Conservation (phyloP, 495 filamentous ascomycete genomes). For the Jackrogersella multiformis region DNA sequence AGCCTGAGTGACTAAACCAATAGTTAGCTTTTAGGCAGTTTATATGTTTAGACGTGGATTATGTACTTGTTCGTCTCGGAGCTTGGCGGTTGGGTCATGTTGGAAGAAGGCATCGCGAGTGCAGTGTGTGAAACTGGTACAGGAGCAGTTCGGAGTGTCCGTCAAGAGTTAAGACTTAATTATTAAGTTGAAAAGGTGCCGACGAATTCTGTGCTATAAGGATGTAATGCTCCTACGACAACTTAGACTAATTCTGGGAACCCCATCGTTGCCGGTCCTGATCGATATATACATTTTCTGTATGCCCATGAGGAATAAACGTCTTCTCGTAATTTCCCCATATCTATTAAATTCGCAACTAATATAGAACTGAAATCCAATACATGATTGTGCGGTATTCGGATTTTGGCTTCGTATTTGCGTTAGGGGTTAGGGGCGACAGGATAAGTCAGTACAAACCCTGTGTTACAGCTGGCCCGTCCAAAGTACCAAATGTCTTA, state of each 20-base stretch:
- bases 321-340: background rate
- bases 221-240: no score
- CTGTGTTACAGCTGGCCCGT: background rate
- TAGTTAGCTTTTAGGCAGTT: background rate
- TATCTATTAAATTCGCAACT: background rate
- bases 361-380: background rate
- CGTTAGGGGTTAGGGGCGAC: background rate
- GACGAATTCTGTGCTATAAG: no score
- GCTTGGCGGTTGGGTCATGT: background rate
- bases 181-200: background rate
- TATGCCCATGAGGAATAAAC: background rate
- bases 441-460: background rate
- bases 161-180: background rate
- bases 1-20: background rate
- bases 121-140: background rate
- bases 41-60: background rate
- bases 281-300: background rate
- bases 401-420: background rate
- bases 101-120: background rate
- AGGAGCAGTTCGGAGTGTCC: background rate
- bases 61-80: background rate
- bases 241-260: background rate
- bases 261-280: background rate
- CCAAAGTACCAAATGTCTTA: background rate
- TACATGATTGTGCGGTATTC: background rate